A percentile compares a stretch with the other conserved stretches of the same genome.
phyloP scores from a whole-genome alignment of 164 flowering plant species.

The Kalanchoe fedtschenkoi region DNA sequence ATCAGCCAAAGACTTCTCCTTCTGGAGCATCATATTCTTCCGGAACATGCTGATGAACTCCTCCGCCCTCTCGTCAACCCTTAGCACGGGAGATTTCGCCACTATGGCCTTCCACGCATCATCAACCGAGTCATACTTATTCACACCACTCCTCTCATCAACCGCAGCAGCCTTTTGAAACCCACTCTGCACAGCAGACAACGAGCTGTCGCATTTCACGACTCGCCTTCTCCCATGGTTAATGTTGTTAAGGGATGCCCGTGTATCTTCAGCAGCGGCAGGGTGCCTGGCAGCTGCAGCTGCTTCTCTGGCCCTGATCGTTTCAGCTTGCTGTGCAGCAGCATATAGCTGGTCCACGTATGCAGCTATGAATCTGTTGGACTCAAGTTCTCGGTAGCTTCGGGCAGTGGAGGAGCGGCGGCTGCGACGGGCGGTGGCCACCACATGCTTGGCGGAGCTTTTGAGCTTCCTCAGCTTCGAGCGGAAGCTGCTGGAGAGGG shows the following conservation, averaged over 20 bases:
- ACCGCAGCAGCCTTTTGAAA: not conserved
- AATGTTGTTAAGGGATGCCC: not conserved
- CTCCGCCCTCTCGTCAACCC: conserved; percentile 53
- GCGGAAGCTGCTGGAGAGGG: not conserved
- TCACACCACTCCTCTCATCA: not conserved
- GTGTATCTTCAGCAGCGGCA: too few relatives aligned
- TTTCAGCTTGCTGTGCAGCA: not conserved
- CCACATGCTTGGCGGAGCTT: conserved; percentile 1
- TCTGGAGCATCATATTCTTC: conserved; percentile 33
- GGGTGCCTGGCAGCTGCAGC: not conserved
- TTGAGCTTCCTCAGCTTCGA: conserved; percentile 6
- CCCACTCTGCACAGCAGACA: not conserved
- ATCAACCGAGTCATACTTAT: conserved; percentile 12
- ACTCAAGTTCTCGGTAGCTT: not conserved
- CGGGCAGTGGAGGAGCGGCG: not conserved
- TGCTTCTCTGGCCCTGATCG: not conserved
- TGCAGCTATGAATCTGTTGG: conserved; percentile 5
- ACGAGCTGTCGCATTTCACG: not conserved
- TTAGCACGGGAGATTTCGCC: conserved; percentile 23
- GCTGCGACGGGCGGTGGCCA: not conserved
- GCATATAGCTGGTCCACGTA: conserved; percentile 3
- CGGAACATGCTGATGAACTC: conserved; percentile 40
- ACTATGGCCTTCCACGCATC: conserved; percentile 28
- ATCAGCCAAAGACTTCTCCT: conserved; percentile 31
- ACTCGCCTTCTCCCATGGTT: not conserved